Conservation (phyloP, 169 alveolate genomes). For the Eimeria brunetti region DNA sequence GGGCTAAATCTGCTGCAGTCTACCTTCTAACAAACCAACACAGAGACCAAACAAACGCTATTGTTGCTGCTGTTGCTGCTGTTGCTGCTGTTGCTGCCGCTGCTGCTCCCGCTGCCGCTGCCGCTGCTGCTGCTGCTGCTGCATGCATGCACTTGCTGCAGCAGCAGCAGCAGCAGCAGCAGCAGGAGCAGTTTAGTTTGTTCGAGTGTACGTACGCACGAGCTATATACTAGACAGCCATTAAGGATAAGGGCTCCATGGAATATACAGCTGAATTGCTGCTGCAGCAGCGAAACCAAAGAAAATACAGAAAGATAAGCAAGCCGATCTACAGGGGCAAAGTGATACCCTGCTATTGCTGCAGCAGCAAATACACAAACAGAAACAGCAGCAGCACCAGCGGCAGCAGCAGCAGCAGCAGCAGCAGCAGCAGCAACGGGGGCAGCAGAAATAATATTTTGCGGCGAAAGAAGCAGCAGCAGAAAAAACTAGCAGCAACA, state of each 20-base stretch:
- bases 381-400: neutral
- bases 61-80: too few species aligned
- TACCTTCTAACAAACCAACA: too few species aligned
- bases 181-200: too few species aligned
- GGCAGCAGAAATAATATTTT: neutral
- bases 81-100: too few species aligned
- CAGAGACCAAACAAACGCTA: too few species aligned
- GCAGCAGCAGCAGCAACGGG: neutral
- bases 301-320: slow-evolving; percentile 32
- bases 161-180: too few species aligned
- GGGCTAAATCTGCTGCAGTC: too few species aligned
- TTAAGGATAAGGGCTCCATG: slow-evolving; percentile 16
- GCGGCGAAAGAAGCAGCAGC: neutral
- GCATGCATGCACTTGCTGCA: slow-evolving; percentile 64
- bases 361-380: neutral
- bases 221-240: slow-evolving; percentile 21
- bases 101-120: slow-evolving; percentile 8
- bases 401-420: slow-evolving; percentile 5
- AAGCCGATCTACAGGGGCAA: slow-evolving; percentile 42
- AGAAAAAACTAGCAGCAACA: too few species aligned
- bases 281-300: neutral
- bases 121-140: slow-evolving; percentile 63
- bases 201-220: too few species aligned
- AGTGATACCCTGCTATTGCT: slow-evolving; percentile 68
- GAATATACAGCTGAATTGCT: slow-evolving; percentile 1